Evolutionary conservation across 192 early-diverging fungal species (phyloP).

Genomic region (Rhizoclosmatium globosum): DNA sequence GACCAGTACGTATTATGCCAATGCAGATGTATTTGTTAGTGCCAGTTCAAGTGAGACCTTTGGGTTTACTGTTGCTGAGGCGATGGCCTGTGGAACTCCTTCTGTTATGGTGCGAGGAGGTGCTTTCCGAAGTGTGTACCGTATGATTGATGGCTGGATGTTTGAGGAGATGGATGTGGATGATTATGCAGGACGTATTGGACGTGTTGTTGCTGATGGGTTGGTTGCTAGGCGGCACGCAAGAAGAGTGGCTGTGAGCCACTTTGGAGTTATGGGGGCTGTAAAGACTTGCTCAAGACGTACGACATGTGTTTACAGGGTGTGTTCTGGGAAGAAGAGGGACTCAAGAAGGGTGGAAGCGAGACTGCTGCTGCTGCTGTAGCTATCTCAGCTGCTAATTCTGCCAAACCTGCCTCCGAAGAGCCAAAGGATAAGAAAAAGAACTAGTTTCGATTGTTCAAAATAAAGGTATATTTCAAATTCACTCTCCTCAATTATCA

Average conservation of each 20-base stretch:
- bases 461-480: no score
- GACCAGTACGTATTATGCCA: slow-evolving; percentile 50
- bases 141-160: slow-evolving; percentile 61
- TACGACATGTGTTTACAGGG: slow-evolving; percentile 48
- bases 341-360: slow-evolving; percentile 14
- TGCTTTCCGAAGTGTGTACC: slow-evolving; percentile 54
- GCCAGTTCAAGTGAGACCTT: slow-evolving; percentile 64
- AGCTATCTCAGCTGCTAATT: background rate
- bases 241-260: slow-evolving; percentile 43
- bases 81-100: slow-evolving; percentile 61
- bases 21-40: slow-evolving; percentile 55
- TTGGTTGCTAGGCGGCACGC: slow-evolving; percentile 28
- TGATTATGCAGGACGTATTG: slow-evolving; percentile 47
- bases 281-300: slow-evolving; percentile 48
- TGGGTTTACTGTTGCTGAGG: slow-evolving; percentile 65
- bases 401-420: no score
- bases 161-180: slow-evolving; percentile 52
- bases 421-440: no score
- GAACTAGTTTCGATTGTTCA: no score
- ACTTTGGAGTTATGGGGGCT: slow-evolving; percentile 46
- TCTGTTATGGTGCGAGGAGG: slow-evolving; percentile 55
- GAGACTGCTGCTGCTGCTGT: background rate
- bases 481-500: no score
- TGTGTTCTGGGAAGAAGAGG: slow-evolving; percentile 3
- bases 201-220: slow-evolving; percentile 27